Percentiles rank a stretch among this genome's conserved stretches.
phyloP scores from a whole-genome alignment of 352 stramenopile species.

The Aphanomyces euteiches region DNA sequence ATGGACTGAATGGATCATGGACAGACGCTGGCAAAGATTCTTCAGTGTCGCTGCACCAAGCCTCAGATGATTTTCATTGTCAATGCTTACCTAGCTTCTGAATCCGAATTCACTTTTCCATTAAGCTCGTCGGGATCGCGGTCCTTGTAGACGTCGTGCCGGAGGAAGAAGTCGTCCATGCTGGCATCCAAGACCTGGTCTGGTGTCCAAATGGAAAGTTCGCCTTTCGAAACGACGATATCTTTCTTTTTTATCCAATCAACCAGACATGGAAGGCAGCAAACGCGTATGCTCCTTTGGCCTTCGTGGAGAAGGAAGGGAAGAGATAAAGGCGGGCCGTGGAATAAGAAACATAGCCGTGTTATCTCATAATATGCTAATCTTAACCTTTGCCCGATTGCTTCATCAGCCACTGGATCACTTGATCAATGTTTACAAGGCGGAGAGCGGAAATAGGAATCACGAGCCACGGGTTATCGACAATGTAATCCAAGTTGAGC shows the following conservation, averaged over 20 bases:
- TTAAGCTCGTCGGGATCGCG: slow-evolving; percentile 63
- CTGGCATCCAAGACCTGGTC: not conserved
- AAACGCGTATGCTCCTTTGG: not conserved
- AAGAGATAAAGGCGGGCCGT: no score
- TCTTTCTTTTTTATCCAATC: not conserved
- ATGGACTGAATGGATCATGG: slow-evolving; percentile 62
- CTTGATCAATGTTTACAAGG: slow-evolving; percentile 96
- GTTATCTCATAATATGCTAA: slow-evolving; percentile 21
- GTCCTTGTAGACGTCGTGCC: slow-evolving; percentile 71
- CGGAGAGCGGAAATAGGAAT: slow-evolving; percentile 96
- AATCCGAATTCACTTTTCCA: slow-evolving; percentile 58
- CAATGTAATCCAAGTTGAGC: slow-evolving; percentile 98
- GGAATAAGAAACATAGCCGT: slow-evolving; percentile 31
- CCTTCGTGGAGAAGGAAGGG: no score
- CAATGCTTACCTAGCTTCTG: slow-evolving; percentile 52
- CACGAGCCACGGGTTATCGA: slow-evolving; percentile 98
- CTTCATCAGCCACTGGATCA: slow-evolving; percentile 96
- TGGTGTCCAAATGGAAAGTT: not conserved
- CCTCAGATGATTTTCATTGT: slow-evolving; percentile 10
- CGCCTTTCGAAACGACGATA: no score
- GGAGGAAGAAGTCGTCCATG: slow-evolving; percentile 81
- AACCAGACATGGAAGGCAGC: not conserved
- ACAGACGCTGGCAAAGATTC: slow-evolving; percentile 63
- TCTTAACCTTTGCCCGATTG: slow-evolving; percentile 87
- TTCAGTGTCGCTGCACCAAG: slow-evolving; percentile 45